Evolutionary conservation across 1,284 basidiomycete species (phyloP).

Genomic region (Ustilago nuda): DNA sequence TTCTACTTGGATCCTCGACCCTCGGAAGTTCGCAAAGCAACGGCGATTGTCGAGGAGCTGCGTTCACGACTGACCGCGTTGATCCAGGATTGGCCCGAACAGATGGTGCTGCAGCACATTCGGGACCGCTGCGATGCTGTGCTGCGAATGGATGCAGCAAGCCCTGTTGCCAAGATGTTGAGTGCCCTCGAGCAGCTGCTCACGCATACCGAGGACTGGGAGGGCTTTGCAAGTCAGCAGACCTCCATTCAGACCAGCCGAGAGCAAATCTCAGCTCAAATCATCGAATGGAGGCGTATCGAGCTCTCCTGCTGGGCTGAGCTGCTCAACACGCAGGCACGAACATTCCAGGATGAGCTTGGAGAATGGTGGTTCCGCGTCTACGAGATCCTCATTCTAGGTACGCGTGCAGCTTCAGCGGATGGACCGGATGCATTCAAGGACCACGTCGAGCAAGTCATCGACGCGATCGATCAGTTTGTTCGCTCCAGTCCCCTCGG

Average conservation of each 20-base stretch:
- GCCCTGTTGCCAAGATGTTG: slow-evolving; percentile 85
- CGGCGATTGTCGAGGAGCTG: slow-evolving; percentile 52
- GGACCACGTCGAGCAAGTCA: slow-evolving; percentile 77
- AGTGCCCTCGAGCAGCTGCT: slow-evolving; percentile 87
- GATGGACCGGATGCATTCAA: slow-evolving; percentile 70
- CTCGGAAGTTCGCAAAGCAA: slow-evolving; percentile 50
- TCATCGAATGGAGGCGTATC: slow-evolving; percentile 89
- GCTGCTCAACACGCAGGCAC: slow-evolving; percentile 75
- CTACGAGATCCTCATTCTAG: slow-evolving; percentile 80
- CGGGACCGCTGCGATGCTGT: slow-evolving; percentile 80
- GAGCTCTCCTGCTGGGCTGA: slow-evolving; percentile 89
- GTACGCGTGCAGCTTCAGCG: slow-evolving; percentile 39
- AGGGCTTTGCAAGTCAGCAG: slow-evolving; percentile 87
- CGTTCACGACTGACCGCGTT: slow-evolving; percentile 70
- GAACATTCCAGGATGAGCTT: slow-evolving; percentile 70
- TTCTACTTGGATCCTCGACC: slow-evolving; percentile 64
- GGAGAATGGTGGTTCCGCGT: slow-evolving; percentile 92
- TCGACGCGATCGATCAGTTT: slow-evolving; percentile 86
- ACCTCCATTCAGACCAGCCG: slow-evolving; percentile 82
- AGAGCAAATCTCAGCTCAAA: slow-evolving; percentile 77
- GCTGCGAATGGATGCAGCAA: slow-evolving; percentile 76
- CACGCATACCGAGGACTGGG: slow-evolving; percentile 93
- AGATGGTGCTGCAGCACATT: slow-evolving; percentile 92
- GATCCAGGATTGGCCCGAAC: slow-evolving; percentile 90
- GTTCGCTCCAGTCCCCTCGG: slow-evolving; percentile 83